Conservation (phyloP, 495 filamentous ascomycete genomes). For the Xylaria palmicola region DNA sequence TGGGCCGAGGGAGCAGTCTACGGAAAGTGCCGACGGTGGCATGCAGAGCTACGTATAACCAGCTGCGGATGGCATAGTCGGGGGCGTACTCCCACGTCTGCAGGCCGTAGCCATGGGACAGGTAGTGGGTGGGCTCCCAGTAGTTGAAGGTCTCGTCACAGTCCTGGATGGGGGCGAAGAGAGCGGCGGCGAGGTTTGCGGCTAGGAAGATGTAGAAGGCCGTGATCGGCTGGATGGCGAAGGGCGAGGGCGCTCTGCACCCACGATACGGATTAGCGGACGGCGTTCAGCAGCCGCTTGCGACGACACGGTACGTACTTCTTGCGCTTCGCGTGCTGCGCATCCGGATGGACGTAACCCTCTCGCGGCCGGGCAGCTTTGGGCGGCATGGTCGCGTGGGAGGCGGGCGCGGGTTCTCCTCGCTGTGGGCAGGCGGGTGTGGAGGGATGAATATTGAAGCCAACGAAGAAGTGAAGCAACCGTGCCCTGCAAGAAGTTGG, state of each 20-base stretch:
- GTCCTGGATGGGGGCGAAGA: constrained; percentile 90
- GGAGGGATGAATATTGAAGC: neutral
- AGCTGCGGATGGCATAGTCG: constrained; percentile 91
- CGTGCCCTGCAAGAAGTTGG: neutral
- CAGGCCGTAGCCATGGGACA: constrained; percentile 86
- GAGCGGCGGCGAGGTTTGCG: constrained; percentile 73
- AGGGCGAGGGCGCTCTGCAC: constrained; percentile 52
- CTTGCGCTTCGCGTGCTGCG: constrained; percentile 49
- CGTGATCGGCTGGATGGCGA: constrained; percentile 66
- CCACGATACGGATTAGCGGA: constrained; percentile 19
- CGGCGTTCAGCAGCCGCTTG: neutral
- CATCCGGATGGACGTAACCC: constrained; percentile 42
- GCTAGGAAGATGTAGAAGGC: constrained; percentile 75
- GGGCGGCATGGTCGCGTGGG: constrained; percentile 33
- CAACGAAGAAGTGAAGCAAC: neutral
- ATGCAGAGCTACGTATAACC: constrained; percentile 89
- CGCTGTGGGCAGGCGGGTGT: neutral
- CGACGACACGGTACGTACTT: constrained; percentile 11
- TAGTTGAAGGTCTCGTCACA: constrained; percentile 99
- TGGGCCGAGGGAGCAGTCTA: constrained; percentile 58
- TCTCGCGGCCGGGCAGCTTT: constrained; percentile 21
- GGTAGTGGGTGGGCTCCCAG: constrained; percentile 97
- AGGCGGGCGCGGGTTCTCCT: neutral
- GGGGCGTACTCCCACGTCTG: constrained; percentile 99
- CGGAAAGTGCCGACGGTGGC: constrained; percentile 65